Evolutionary conservation across 2,329 filamentous ascomycete genomes (phyloP), one percentile per base, ranked within the genome.

Genomic region (Scedosporium aurantiacum): DNA sequence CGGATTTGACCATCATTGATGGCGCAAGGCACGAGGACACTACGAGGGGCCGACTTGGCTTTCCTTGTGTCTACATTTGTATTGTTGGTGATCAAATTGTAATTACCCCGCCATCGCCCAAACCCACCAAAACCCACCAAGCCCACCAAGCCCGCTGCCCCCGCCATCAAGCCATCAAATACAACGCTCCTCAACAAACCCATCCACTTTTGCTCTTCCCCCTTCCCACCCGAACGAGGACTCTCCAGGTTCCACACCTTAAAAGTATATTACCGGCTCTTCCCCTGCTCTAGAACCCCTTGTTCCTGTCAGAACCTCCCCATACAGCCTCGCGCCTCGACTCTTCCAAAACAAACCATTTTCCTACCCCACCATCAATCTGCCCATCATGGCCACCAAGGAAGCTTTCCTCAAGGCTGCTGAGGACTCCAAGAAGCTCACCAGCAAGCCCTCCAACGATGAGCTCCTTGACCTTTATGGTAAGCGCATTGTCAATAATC

Each of bases 341-440:
- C 21, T 8, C 52, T 16, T 12, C 21, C 25, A 18, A 63, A 55
- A 27, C 63, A 54, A 63, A 63, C 68, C 74, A 62, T 65, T 80
- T 80, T 23, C n/a, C 47, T 25, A 14, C 21, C 47, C 28, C 28
- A 32, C 28, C 47, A 52, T 12, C 47, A 52, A 52, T 21, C 12
- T 25, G n/a, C 12, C 27, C 54, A 57, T n/a, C 54, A 57, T 52
- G 47, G 47, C n/a, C 21, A 23, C n/a, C 77, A 75, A 69, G 67
- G 70, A 72, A 60, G 78, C 75, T 63, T 86, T 85, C 76, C 68
- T 82, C 66, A 78, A 75, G 72, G 85, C 85, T 64, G 77, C 81
- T 68, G 71, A 70, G 66, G 85, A 89, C 75, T 84, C 82, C 75
- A 84, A 83, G 75, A 86, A 88, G 80, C 79, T 89, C 65, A 82